phyloP scores from a whole-genome alignment of 2,329 filamentous ascomycete species.

The Cladosporium sp. region DNA sequence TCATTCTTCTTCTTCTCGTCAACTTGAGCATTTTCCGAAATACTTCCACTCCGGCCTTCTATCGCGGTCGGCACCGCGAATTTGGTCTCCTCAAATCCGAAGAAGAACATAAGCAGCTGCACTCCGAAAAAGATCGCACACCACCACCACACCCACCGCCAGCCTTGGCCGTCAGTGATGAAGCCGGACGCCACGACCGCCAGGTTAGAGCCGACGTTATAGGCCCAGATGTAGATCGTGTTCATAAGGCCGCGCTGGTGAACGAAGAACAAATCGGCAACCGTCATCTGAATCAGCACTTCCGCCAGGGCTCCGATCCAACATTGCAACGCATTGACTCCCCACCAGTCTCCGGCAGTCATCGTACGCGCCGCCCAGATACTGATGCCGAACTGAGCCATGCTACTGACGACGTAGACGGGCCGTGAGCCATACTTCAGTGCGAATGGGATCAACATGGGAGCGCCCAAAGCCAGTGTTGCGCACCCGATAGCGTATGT shows the following conservation, averaged over 20 bases:
- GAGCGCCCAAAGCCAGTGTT: constrained; percentile 50
- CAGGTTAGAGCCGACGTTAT: constrained; percentile 38
- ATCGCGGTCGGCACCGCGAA: constrained; percentile 25
- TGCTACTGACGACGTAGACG: constrained; percentile 50
- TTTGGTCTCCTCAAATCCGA: constrained; percentile 47
- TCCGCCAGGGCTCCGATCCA: constrained; percentile 51
- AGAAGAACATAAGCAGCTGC: constrained; percentile 43
- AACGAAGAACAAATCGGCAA: constrained; percentile 48
- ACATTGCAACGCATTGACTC: constrained; percentile 46
- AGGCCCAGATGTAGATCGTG: constrained; percentile 46
- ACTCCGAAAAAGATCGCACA: constrained; percentile 43
- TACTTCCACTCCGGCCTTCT: constrained; percentile 27
- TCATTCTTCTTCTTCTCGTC: neutral
- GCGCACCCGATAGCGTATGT: constrained; percentile 48
- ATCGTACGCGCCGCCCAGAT: constrained; percentile 51
- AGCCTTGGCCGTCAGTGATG: constrained; percentile 45
- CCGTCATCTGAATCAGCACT: constrained; percentile 54
- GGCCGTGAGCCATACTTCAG: constrained; percentile 54
- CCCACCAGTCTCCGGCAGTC: constrained; percentile 46
- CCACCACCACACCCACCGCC: constrained; percentile 55
- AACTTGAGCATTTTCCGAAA: constrained; percentile 6
- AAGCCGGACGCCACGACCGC: constrained; percentile 45
- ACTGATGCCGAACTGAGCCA: constrained; percentile 50
- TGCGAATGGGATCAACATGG: constrained; percentile 53
- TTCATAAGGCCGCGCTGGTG: constrained; percentile 51